Evolutionary conservation across 1,139 yeast genomes (phyloP), one percentile per base, ranked within the genome.

Genomic region (Lizanozyma gosingica): DNA sequence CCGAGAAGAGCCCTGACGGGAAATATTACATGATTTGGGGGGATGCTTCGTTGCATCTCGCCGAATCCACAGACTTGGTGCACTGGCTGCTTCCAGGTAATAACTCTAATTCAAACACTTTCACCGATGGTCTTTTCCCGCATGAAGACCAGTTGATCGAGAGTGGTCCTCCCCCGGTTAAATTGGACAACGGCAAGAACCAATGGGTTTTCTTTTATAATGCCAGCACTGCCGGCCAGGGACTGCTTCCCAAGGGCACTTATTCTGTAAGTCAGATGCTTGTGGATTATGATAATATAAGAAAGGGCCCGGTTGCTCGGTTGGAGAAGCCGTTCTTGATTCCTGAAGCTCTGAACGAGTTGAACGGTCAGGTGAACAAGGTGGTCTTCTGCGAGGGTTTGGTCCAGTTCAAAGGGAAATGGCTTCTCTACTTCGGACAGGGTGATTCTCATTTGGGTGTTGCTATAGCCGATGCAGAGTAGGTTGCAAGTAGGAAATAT

Each of bases 1-100:
- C 59, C n/a, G 67, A 67, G 39, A 53, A 44, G 37, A 52, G 54
- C 36, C 35, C 43, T 39, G 67, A 65, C 45, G 71, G 70, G 4
- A 56, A 59, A 37, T 68, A 64, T 47, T 66, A 66, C 45, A 69
- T 69, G 74, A 57, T 69, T 33, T 69, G 71, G 69, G 74, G 74
- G 9, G 74, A 69, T 47, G 57, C 63, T 15, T 60, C 62, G 18
- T 57, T 68, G 42, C 62, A 65, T 45, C 57, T 68, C 46, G 73
- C 73, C 3, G 56, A 52, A 29, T 60, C 67, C 4, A 47, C 45
- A 15, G 73, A 68, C 45, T 48, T 67, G 46, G 46, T 59, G 29
- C 48, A 63, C 44, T 68, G 74, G 74, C 43, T 44, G n/a, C 42
- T 62, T 15, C 49, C 56, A 2, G 47, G 54, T 22, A 49, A 54